Evolutionary conservation across 768 basidiomycete genomes (phyloP), one percentile per base, ranked within the genome.

Genomic region (Boletus edulis): DNA sequence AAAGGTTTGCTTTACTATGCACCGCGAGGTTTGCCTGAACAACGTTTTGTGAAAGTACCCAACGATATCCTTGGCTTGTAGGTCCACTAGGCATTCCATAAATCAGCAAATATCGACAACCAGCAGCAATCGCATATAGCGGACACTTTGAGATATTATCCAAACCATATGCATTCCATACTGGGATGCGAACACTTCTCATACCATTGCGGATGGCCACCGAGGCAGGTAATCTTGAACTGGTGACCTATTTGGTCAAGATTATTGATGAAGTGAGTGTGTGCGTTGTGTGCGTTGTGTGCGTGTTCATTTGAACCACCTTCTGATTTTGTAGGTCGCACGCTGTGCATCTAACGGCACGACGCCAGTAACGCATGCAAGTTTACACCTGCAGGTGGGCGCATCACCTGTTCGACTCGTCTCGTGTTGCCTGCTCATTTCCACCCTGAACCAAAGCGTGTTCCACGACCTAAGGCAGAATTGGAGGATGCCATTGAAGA

Each of bases 41-140:
- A 18, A 65, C 42, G 43, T 57, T 51, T 27, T 31, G n/a, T 54
- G 17, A 35, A 57, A 86, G 87, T 89, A 9, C 74, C 90, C 35
- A 90, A 91, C 55, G 89, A 91, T 65, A 86, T 91, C 49, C 76
- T 91, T 39, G 89, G 90, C 63, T 90, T 91, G 84, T 88, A 67
- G 64, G 85, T 72, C 20, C 17, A 10, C 10, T 22, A 35, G 5
- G 39, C 57, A 20, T 44, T 27, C 49, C 31, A 24, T 31, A 22
- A 51, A 37, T n/a, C 49, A 43, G 38, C 3, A 44, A 15, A 38
- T 22, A 32, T 22, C 57, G 40, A 64, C 44, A 8, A 51, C 41
- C 43, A 14, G 54, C 61, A 87, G 89, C 69, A 89, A 91, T 74
- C 85, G 89, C 40, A 89, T 91, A 94, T 62, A 88, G 87, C 53